These are phyloP conservation scores for Stereocaulon alpinum DNA, from an alignment of 495 filamentous ascomycete genomes.

Conservation along the genomic window DNA sequence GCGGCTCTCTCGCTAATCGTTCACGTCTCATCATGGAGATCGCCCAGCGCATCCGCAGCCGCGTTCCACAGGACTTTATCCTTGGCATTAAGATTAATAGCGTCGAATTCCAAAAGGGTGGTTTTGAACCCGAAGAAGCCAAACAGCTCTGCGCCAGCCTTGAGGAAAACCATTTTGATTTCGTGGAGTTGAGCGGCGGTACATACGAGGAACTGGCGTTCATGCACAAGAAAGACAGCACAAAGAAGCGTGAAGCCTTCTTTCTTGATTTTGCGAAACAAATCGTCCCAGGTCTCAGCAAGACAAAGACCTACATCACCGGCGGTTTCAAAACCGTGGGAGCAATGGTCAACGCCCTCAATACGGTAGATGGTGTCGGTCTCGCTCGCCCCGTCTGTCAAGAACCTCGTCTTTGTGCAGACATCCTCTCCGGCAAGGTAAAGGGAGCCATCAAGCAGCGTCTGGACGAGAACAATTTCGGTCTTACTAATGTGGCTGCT, in stretches of 20 bases:
- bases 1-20: slow-evolving; percentile 48
- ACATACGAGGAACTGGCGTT: slow-evolving; percentile 51
- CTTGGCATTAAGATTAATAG: slow-evolving; percentile 59
- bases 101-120: slow-evolving; percentile 55
- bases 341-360: slow-evolving; percentile 51
- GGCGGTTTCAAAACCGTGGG: slow-evolving; percentile 50
- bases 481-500: slow-evolving; percentile 34
- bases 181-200: slow-evolving; percentile 54
- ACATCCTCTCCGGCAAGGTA: slow-evolving; percentile 39
- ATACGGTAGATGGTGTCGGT: slow-evolving; percentile 48
- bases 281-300: slow-evolving; percentile 43
- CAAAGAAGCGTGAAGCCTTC: slow-evolving; percentile 49
- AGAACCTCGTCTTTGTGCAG: slow-evolving; percentile 39
- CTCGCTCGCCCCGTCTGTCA: slow-evolving; percentile 44
- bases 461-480: slow-evolving; percentile 38
- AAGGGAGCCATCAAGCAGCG: slow-evolving; percentile 36
- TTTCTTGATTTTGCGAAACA: slow-evolving; percentile 56
- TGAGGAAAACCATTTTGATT: slow-evolving; percentile 48
- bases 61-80: slow-evolving; percentile 39
- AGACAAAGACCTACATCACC: slow-evolving; percentile 50
- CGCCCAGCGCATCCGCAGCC: slow-evolving; percentile 35
- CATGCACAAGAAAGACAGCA: slow-evolving; percentile 42
- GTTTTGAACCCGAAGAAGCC: slow-evolving; percentile 47
- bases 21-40: slow-evolving; percentile 46
- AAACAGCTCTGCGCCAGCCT: slow-evolving; percentile 43